phyloP scores from a whole-genome alignment of 1,284 basidiomycete genomes.

The Phellinidium pouzarii region DNA sequence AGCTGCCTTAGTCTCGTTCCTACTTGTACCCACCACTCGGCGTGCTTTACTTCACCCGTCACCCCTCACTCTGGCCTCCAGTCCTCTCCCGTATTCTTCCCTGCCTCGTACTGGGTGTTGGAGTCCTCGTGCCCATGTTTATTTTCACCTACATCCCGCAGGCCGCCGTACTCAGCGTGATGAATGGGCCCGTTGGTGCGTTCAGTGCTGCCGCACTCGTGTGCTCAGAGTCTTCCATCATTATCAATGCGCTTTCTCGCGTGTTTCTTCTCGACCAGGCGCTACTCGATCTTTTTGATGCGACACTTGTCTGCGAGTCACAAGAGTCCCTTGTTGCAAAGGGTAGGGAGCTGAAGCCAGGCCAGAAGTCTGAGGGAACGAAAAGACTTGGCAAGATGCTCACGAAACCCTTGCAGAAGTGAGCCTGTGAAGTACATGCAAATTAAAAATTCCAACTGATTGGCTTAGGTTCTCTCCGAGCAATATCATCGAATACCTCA shows the following conservation, averaged over 20 bases:
- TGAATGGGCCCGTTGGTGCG: conserved; percentile 37
- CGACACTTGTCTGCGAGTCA: conserved; percentile 31
- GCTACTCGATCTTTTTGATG: conserved; percentile 41
- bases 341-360: conserved; percentile 27
- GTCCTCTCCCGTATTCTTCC: conserved; percentile 18
- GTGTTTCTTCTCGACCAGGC: conserved; percentile 42
- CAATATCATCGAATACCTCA: conserved; percentile 37
- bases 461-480: conserved; percentile 13
- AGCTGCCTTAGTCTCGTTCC: conserved; percentile 14
- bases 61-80: conserved; percentile 19
- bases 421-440: conserved; percentile 22
- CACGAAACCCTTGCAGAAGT: conserved; percentile 31
- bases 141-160: conserved; percentile 43
- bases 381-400: conserved; percentile 30
- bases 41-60: conserved; percentile 18
- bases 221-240: conserved; percentile 30
- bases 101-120: conserved; percentile 17
- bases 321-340: conserved; percentile 30
- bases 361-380: conserved; percentile 21
- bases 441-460: conserved; percentile 9
- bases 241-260: conserved; percentile 41
- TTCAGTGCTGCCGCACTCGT: conserved; percentile 31
- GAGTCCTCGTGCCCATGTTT: conserved; percentile 32
- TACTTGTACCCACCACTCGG: conserved; percentile 22
- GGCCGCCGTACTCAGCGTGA: conserved; percentile 38